Evolutionary conservation across 306 rosid genomes (phyloP).

Genomic region (Begonia loranthoides): DNA sequence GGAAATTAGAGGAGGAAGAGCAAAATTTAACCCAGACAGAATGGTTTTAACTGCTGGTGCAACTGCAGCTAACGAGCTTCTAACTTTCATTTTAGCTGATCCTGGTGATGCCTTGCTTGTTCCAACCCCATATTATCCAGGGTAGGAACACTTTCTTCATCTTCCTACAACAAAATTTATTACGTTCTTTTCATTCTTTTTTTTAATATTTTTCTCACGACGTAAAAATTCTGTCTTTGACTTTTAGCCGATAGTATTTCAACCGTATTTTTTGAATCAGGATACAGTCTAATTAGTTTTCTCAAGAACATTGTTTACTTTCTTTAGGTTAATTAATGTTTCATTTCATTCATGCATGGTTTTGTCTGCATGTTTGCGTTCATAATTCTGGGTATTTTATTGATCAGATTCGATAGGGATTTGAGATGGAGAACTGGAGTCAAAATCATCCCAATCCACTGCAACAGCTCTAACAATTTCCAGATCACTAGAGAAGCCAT

Average conservation of each 20-base stretch:
- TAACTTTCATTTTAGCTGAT: conserved; percentile 75
- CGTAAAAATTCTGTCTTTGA: too few relatives aligned
- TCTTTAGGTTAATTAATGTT: too few relatives aligned
- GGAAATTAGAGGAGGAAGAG: conserved; percentile 61
- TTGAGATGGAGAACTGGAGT: conserved; percentile 93
- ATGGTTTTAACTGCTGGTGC: conserved; percentile 92
- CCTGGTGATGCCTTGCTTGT: conserved; percentile 85
- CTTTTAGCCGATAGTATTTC: too few relatives aligned
- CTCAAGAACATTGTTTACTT: too few relatives aligned
- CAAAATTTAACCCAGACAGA: conserved; percentile 54
- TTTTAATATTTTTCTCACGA: too few relatives aligned
- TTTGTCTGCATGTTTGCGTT: background rate
- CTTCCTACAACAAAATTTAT: background rate
- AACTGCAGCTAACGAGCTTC: conserved; percentile 86
- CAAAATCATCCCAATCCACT: conserved; percentile 70
- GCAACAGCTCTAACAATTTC: conserved; percentile 68
- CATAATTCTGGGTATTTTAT: background rate
- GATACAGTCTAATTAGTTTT: too few relatives aligned
- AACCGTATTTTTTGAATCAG: too few relatives aligned
- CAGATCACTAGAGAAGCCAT: conserved; percentile 58
- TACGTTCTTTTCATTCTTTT: too few relatives aligned
- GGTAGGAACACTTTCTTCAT: conserved; percentile 19
- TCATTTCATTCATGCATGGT: background rate
- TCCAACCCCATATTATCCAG: conserved; percentile 94
- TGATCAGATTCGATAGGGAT: conserved; percentile 75